Base-by-base conservation (phyloP, 2,329 filamentous ascomycete genomes). In the Camillea tinctor region DNA sequence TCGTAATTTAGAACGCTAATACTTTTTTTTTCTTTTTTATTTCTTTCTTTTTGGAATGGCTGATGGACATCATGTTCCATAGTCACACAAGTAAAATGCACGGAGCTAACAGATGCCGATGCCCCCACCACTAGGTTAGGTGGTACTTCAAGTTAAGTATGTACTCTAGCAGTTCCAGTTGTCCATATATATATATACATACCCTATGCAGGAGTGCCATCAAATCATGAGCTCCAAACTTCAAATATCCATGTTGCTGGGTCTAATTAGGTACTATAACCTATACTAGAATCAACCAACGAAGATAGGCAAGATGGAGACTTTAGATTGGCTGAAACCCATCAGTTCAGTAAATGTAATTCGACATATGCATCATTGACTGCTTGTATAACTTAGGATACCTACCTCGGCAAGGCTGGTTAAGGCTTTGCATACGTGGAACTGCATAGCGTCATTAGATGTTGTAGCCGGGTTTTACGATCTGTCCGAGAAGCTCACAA, bases 31-130 rank as follows among this genome's bases (percentile, higher is more conserved):
- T 26, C 24, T 8, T n/a, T n/a, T n/a, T n/a, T n/a, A n/a, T 40
- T 40, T 26, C 8, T 26, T 26, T 26, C 8, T 26, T 8, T 8
- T 40, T 40, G 36, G 36, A 13, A 8, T 40, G 36, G 15, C 6
- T 6, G 26, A 6, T 30, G 26, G 26, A 30, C n/a, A n/a, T n/a
- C 24, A 4, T 26, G 8, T 26, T 26, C 24, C 24, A 8, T 26
- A 26, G 4, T 26, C 24, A 26, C 4, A 26, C 24, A 4, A 26
- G 8, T 26, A 54, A 50, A 22, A 56, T 50, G 11, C 50, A 30
- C 61, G 61, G 61, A 63, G 11, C 26, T 55, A 53, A 4, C 57
- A 61, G 49, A 55, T 0, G 54, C 61, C 56, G 61, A 63, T 23
- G 22, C 3, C 36, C 61, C 58, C 36, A 44, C 36, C 36, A 44